Evolutionary conservation across 2,329 filamentous ascomycete species (phyloP), one percentile per base, ranked within the genome.

Genomic region (Keithomyces neogunnii): DNA sequence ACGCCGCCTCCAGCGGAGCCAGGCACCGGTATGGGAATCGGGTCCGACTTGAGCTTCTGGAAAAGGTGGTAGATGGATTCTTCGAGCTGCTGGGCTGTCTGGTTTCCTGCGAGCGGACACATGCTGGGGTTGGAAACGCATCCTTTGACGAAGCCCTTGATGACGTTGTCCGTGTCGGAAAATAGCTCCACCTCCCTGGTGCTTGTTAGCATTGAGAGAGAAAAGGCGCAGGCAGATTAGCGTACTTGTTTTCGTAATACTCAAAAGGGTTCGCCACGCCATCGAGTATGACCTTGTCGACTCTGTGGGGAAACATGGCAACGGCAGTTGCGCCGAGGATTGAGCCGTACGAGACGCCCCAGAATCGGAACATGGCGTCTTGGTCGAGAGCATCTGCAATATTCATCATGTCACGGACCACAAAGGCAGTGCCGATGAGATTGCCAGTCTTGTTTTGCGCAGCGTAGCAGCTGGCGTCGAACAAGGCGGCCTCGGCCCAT

Each of bases 371-470:
- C 57, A 69, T 47, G 19, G 67, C 65, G 51, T 71, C 69, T 30
- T 68, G 65, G 1, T 59, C 63, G 5, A 72, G 59, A 1, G 71
- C 69, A 47, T 77, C 73, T 0, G 70, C 69, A 48, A 77, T 67
- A 4, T 58, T 50, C 51, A 74, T 68, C 55, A 75, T 62, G 51
- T 78, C 75, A 35, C 73, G 60, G 0, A 67, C 74, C 0, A 66
- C 63, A 53, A 71, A 75, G 0, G 69, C 67, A 0, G 72, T 75
- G 8, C 74, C 71, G 3, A 76, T 56, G 6, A 70, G 56, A 4
- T 50, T 48, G 1, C 65, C 71, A 0, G 59, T 69, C 2, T 67
- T 56, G 13, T 65, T 61, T 0, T 57, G 53, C 5, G 9, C 19
- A 4, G 39, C 48, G 11, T 36, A 47, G 2, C 65, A 67, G 6